Evolutionary conservation across 176 grass and related monocot species (phyloP), one percentile per base, ranked within the genome.

Genomic region (Oryza longistaminata): DNA sequence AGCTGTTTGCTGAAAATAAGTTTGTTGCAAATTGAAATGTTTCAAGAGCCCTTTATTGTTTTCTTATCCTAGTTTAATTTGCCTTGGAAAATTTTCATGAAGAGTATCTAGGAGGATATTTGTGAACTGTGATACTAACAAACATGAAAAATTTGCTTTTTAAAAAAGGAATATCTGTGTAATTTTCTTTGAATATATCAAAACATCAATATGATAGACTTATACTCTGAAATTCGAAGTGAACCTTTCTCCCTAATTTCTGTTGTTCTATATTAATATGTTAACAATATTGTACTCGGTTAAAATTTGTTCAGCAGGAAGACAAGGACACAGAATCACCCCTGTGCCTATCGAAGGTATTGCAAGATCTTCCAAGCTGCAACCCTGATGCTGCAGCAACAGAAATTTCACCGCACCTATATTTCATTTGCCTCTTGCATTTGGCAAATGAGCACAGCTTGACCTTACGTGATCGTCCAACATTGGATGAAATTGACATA

Each of bases 401-500:
- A 3, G 93, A 98, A 62, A 94, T 98, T 64, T 98, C 93, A 2
- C 91, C 91, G 3, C 96, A 95, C 81, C 81, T 98, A 21, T 92
- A 93, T 72, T 95, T 98, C 89, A 98, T 98, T 66, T 98, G 96
- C 78, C 89, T 98, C 24, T 74, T 98, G 78, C 96, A 98, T 77
- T 83, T 98, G 71, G 96, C 93, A 62, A 98, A 98, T 44, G 96
- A 98, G 49, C 91, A 98, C 73, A 26, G 70, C 60, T 84, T 98
- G 66, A 87, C 58, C 24, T 71, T 98, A 13, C 42, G 68, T 11
- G 93, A 92, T 52, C 77, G 74, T 27, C 80, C 90, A 34, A 92
- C 83, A 39, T 85, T 98, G 82, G 96, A 98, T 86, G 96, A 98
- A 79, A 82, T 98, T 2, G 96, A 98, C 67, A 98, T 98, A 83